Evolutionary conservation across 2,329 filamentous ascomycete genomes (phyloP).

Genomic region (Ceratocystis cacaofunesta): DNA sequence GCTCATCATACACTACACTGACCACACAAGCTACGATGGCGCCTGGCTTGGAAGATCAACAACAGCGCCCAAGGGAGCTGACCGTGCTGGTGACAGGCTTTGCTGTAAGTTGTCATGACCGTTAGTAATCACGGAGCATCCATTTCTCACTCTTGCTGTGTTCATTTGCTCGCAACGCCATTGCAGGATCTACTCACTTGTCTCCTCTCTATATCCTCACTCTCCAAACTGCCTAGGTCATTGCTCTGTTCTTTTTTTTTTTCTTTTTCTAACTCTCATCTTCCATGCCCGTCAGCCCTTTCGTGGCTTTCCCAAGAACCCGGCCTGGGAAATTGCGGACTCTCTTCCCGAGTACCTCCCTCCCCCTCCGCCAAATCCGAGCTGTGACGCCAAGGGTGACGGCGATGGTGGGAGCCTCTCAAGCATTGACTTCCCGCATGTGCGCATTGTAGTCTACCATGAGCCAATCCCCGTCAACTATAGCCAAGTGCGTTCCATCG

Average conservation of each 20-base stretch:
- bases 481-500: conserved; percentile 43
- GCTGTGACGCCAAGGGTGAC: background rate
- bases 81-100: conserved; percentile 48
- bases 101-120: conserved; percentile 30
- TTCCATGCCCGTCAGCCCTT: conserved; percentile 46
- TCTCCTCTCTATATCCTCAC: background rate
- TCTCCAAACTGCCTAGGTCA: background rate
- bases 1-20: background rate
- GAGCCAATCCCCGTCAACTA: conserved; percentile 59
- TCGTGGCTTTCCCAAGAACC: conserved; percentile 57
- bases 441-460: conserved; percentile 51
- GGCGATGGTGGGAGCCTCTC: conserved; percentile 9
- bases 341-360: conserved; percentile 49
- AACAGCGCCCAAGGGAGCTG: conserved; percentile 30
- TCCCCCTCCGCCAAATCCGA: conserved; percentile 25
- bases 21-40: conserved; percentile 6
- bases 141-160: conserved; percentile 4
- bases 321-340: conserved; percentile 64
- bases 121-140: conserved; percentile 1
- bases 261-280: background rate
- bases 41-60: conserved; percentile 19
- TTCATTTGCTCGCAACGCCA: background rate
- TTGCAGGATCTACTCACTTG: background rate
- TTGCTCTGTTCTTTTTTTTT: background rate
- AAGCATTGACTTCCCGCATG: conserved; percentile 23